Conservation (phyloP, 1,284 basidiomycete genomes). For the Caloboletus inedulis region DNA sequence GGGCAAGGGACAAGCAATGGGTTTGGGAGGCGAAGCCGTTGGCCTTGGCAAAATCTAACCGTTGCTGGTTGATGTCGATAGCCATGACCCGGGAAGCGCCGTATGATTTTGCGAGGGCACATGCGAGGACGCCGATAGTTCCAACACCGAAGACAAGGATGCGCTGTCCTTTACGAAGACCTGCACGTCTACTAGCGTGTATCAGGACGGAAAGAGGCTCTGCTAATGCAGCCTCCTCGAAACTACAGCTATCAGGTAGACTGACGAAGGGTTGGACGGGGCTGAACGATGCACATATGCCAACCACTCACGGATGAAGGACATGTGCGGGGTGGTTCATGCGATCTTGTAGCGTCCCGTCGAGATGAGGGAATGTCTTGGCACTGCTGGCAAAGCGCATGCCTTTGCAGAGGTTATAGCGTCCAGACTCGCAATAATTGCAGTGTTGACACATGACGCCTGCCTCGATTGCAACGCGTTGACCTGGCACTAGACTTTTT, state of each 20-base stretch:
- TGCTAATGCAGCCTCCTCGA: constrained; percentile 80
- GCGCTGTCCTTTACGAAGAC: constrained; percentile 55
- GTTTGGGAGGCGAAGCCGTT: constrained; percentile 77
- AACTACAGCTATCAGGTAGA: constrained; percentile 72
- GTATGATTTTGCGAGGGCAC: constrained; percentile 68
- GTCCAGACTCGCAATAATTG: constrained; percentile 63
- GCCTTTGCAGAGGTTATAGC: constrained; percentile 90
- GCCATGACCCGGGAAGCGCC: constrained; percentile 74
- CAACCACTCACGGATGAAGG: constrained; percentile 74
- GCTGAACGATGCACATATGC: not conserved
- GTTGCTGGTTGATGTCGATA: constrained; percentile 80
- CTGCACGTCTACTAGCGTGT: constrained; percentile 74
- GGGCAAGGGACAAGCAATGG: constrained; percentile 58
- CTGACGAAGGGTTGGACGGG: constrained; percentile 39
- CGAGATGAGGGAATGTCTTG: constrained; percentile 89
- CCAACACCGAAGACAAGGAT: constrained; percentile 91
- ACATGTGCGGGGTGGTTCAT: constrained; percentile 88
- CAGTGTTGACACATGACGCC: constrained; percentile 84
- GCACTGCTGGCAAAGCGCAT: constrained; percentile 90
- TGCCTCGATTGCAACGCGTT: constrained; percentile 92
- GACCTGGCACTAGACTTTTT: constrained; percentile 68
- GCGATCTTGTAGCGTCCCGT: constrained; percentile 84
- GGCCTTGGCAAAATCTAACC: constrained; percentile 72
- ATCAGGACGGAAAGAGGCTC: constrained; percentile 91
- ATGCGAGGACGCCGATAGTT: constrained; percentile 88